Conservation (phyloP, 2,329 filamentous ascomycete genomes). For the Penicillium aurantiogriseum region DNA sequence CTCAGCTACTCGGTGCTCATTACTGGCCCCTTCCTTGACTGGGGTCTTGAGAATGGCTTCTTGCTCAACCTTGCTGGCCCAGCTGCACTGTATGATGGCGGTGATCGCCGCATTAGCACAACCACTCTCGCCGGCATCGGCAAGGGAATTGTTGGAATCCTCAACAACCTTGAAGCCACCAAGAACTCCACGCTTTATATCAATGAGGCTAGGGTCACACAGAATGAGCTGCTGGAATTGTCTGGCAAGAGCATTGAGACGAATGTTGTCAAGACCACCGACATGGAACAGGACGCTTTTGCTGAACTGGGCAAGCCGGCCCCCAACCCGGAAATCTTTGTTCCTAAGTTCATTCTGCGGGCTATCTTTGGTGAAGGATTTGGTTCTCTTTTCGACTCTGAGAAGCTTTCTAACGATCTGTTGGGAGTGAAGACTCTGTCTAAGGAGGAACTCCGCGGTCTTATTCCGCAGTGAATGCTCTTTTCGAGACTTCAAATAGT, state of each 20-base stretch:
- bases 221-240: constrained; percentile 39
- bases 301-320: constrained; percentile 33
- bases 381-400: constrained; percentile 26
- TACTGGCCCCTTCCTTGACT: constrained; percentile 38
- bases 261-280: constrained; percentile 26
- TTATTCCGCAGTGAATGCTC: not conserved
- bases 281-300: constrained; percentile 29
- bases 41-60: constrained; percentile 40
- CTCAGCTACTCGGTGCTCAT: constrained; percentile 36
- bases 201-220: constrained; percentile 47
- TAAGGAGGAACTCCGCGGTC: constrained; percentile 31
- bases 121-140: constrained; percentile 52
- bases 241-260: constrained; percentile 30
- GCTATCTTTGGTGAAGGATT: constrained; percentile 36
- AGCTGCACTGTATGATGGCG: constrained; percentile 49
- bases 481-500: not conserved
- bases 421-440: constrained; percentile 37
- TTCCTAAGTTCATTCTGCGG: constrained; percentile 30
- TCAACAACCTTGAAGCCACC: constrained; percentile 53
- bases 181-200: constrained; percentile 53
- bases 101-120: constrained; percentile 49
- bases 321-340: constrained; percentile 22
- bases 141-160: constrained; percentile 50
- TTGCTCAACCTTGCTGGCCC: constrained; percentile 44
- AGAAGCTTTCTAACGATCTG: constrained; percentile 40